Base-by-base conservation (phyloP, 306 rosid genomes). In the Oxytropis ochrocephala region DNA sequence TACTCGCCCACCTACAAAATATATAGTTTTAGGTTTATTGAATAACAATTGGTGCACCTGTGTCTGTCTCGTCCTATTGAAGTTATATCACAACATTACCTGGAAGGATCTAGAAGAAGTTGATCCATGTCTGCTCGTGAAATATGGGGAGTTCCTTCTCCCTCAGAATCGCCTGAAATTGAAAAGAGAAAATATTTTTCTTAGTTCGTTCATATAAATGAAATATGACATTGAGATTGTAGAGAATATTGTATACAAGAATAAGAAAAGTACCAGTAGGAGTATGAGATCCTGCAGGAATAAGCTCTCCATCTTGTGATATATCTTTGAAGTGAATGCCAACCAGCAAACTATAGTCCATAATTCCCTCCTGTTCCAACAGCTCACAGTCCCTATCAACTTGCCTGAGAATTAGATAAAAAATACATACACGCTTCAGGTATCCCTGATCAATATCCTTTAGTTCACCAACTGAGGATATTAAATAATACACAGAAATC, bases 321-420 rank as follows among this genome's bases (percentile, higher is more conserved):
- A 81, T 83, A 66, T 88, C 92, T 78, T 80, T 81, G 69, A 91
- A 91, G 84, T 91, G 97, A 78, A 91, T 88, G 17, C 97, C 97
- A 67, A 91, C 91, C 24, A 91, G 65, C 27, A 91, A 71, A 69
- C 97, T 91, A 27, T 91, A 88, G 75, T 91, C 97, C 97, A 88
- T 91, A 62, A 91, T 88, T 64, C 96, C 87, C 64, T 91, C 97
- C 1, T 85, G 96, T 64, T 91, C 96, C 3, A 91, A 86, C 61
- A 91, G 87, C 83, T 91, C 97, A 41, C 97, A 91, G 9, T 91
- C 97, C 50, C 83, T 83, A 51, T 91, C 97, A 44, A 88, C 77
- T 86, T 91, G 92, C 87, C 92, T 88, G 82, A n/a, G n/a, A n/a
- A n/a, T n/a, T n/a, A n/a, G n/a, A n/a, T n/a, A 27, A 61, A 48